These are phyloP conservation scores for Moricandia arvensis DNA, from an alignment of 345 rosid genomes.

Conservation along the genomic window DNA sequence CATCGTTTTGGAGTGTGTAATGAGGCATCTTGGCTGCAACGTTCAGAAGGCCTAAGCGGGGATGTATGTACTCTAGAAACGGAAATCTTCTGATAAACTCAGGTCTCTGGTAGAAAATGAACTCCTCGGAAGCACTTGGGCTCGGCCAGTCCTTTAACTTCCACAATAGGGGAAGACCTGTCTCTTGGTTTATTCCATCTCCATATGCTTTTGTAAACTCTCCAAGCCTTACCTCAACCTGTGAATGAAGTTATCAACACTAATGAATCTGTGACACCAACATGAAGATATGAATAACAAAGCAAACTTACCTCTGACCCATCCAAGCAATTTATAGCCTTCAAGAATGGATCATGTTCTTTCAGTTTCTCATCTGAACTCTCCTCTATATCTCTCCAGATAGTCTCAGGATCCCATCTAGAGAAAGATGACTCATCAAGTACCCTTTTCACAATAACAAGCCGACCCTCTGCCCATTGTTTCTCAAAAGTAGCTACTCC, in stretches of 20 bases:
- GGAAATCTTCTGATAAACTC: constrained; percentile 90
- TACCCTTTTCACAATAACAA: constrained; percentile 64
- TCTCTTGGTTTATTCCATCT: constrained; percentile 52
- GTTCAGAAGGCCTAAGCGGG: constrained; percentile 89
- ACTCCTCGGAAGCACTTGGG: constrained; percentile 88
- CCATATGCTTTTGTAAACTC: constrained; percentile 72
- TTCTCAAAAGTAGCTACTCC: constrained; percentile 66
- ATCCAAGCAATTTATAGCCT: constrained; percentile 71
- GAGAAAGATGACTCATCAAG: constrained; percentile 60
- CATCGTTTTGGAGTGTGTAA: constrained; percentile 91
- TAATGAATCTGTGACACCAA: constrained; percentile 24
- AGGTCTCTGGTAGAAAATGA: constrained; percentile 77
- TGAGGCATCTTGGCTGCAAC: constrained; percentile 96
- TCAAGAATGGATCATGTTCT: constrained; percentile 62
- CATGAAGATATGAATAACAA: constrained; percentile 23
- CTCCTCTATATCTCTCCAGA: constrained; percentile 76
- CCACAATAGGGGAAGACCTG: constrained; percentile 56
- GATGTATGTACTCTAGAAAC: constrained; percentile 89
- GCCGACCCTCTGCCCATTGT: constrained; percentile 81
- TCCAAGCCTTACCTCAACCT: constrained; percentile 76
- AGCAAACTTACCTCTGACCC: constrained; percentile 64
- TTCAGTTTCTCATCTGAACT: constrained; percentile 64
- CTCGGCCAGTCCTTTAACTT: constrained; percentile 97
- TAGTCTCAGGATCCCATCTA: constrained; percentile 78
- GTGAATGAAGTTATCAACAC: constrained; percentile 29